Conservation (phyloP, 345 rosid genomes). For the Linum lewisii region DNA sequence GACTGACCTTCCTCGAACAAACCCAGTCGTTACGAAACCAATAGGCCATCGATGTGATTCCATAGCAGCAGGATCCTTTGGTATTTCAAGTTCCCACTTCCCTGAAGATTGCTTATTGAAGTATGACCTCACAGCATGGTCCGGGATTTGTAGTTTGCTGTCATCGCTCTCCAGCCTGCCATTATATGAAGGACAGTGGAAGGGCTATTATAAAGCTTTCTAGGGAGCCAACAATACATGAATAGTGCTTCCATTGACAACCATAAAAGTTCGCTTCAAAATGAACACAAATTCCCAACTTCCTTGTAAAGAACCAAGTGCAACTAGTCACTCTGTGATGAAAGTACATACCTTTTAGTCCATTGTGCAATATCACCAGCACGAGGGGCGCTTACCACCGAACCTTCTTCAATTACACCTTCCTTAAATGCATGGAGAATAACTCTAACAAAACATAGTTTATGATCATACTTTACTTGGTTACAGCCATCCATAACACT, state of each 20-base stretch:
- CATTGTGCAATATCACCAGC: constrained; percentile 37
- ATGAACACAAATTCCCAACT: too few relatives aligned
- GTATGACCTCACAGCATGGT: constrained; percentile 46
- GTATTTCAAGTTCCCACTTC: constrained; percentile 53
- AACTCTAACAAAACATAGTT: constrained; percentile 65
- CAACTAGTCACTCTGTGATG: too few relatives aligned
- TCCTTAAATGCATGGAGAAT: constrained; percentile 62
- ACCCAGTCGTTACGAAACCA: constrained; percentile 82
- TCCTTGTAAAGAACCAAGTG: too few relatives aligned
- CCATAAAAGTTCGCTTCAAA: not conserved
- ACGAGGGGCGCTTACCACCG: constrained; percentile 61
- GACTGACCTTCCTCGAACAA: constrained; percentile 69
- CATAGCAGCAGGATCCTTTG: constrained; percentile 33
- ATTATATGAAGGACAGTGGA: not conserved
- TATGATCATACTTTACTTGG: constrained; percentile 24
- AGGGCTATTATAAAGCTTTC: too few relatives aligned
- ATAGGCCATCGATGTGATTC: constrained; percentile 58
- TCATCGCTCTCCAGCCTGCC: constrained; percentile 33
- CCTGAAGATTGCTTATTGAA: constrained; percentile 50
- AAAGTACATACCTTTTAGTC: constrained; percentile 45
- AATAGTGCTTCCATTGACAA: not conserved
- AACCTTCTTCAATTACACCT: constrained; percentile 76
- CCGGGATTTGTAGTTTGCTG: constrained; percentile 40
- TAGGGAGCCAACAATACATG: too few relatives aligned
- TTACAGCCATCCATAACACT: constrained; percentile 17